Base-by-base conservation (phyloP, 371 early-diverging fungal species). In the Mucor ambiguus region DNA sequence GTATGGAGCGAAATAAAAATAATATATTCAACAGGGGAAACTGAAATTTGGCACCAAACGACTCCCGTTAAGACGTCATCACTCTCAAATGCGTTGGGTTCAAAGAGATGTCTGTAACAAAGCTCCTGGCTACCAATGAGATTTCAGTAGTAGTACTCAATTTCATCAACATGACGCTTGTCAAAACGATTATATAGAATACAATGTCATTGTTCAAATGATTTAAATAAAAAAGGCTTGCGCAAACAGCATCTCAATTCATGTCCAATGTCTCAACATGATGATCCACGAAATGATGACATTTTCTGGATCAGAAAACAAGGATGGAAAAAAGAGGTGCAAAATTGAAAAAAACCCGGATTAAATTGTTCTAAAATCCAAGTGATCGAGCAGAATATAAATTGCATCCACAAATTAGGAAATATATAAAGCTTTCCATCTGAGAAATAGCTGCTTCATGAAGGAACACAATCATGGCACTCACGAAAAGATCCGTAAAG, bases 401-500 rank as follows among this genome's bases (percentile, higher is more conserved):
- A 28, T 52, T 14, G 1, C 8, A 28, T 33, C 33, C 24, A 37
- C 62, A 37, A 62, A 62, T 52, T 26, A 62, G 62, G 62, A 62
- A 62, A 62, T 37, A 54, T 52, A 62, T 62, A 62, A 62, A 33
- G 52, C 52, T 52, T 52, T 52, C 14, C 52, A 52, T 52, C 52
- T 52, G 28, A 52, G 16, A 52, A 52, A 28, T 52, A 52, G 52
- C 52, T 26, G 12, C 24, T 52, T 24, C 52, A 28, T 52, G 14
- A 24, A 52, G 52, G 52, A 24, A 52, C 28, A 52, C 52, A 52
- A 52, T 52, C 52, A 52, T 52, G 0, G 52, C 52, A 7, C 38
- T 43, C 54, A 55, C 67, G 67, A 29, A 56, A 67, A 61, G 61
- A 61, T 57, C 67, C 67, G 67, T 24, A 61, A 67, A 67, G 22